Conservation (phyloP, 768 basidiomycete species). For the Gymnopilus dilepis region DNA sequence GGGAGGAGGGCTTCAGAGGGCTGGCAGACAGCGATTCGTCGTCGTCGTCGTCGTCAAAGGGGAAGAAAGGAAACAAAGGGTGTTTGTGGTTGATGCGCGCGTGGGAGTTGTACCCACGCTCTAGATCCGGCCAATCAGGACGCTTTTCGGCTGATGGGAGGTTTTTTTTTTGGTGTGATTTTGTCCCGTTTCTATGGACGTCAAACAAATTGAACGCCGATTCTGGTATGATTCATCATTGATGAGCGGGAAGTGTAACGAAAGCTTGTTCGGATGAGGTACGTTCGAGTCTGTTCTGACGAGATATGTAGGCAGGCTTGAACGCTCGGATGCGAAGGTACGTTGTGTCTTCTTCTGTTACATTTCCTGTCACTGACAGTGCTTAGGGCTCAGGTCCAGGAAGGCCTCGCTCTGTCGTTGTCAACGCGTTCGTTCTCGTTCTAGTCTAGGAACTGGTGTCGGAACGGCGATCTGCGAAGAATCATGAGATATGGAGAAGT, state of each 20-base stretch:
- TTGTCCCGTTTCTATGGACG: background rate
- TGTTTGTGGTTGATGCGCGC: background rate
- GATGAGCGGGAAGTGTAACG: background rate
- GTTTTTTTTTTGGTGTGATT: background rate
- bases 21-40: background rate
- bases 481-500: too few relatives aligned
- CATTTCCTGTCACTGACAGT: too few relatives aligned
- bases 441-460: too few relatives aligned
- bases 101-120: background rate
- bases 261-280: background rate
- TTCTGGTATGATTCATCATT: background rate
- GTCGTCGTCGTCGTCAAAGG: conserved; percentile 19
- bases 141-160: background rate
- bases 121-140: background rate
- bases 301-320: too few relatives aligned
- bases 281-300: too few relatives aligned
- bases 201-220: background rate
- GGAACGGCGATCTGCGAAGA: too few relatives aligned
- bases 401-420: too few relatives aligned
- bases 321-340: too few relatives aligned
- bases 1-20: background rate
- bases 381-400: too few relatives aligned
- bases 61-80: conserved; percentile 1
- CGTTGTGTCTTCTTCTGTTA: too few relatives aligned
- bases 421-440: too few relatives aligned